Evolutionary conservation across 352 stramenopile genomes (phyloP).

Genomic region (Phytophthora sp.): DNA sequence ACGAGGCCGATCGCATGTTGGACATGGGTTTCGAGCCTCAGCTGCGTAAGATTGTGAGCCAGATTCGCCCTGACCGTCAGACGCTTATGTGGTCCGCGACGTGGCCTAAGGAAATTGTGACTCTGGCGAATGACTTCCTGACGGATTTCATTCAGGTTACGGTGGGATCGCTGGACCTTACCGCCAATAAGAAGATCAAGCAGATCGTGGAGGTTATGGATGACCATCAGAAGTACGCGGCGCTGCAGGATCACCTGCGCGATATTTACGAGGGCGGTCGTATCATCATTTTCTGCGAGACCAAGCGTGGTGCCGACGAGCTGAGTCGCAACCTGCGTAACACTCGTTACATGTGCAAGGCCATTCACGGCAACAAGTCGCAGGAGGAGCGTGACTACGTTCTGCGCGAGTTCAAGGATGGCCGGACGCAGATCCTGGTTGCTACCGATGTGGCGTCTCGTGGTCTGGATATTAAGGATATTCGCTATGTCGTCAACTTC

Average conservation of each 20-base stretch:
- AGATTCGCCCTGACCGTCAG: slow-evolving; percentile 98
- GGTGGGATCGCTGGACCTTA: slow-evolving; percentile 95
- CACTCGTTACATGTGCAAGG: slow-evolving; percentile 95
- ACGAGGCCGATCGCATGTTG: slow-evolving; percentile 98
- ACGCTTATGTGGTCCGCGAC: slow-evolving; percentile 99
- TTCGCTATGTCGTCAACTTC: slow-evolving; percentile 99
- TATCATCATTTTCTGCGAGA: slow-evolving; percentile 99
- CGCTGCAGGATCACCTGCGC: slow-evolving; percentile 86
- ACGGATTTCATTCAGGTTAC: slow-evolving; percentile 98
- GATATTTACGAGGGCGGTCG: slow-evolving; percentile 91
- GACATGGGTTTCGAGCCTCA: slow-evolving; percentile 96
- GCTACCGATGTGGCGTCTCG: slow-evolving; percentile 99
- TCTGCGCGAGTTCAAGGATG: slow-evolving; percentile 97
- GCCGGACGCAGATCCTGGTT: slow-evolving; percentile 95
- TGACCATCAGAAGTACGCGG: slow-evolving; percentile 96
- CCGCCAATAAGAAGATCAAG: slow-evolving; percentile 98
- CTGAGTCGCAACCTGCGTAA: slow-evolving; percentile 94
- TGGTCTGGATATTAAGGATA: slow-evolving; percentile 99
- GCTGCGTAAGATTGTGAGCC: slow-evolving; percentile 95
- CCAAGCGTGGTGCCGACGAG: slow-evolving; percentile 98
- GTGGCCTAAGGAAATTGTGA: slow-evolving; percentile 98
- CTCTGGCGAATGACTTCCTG: slow-evolving; percentile 97
- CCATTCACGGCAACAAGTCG: slow-evolving; percentile 99
- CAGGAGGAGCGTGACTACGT: slow-evolving; percentile 98
- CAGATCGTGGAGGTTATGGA: slow-evolving; percentile 97